These are phyloP conservation scores for Corymbia maculata DNA, from an alignment of 345 rosid species.

Conservation along the genomic window DNA sequence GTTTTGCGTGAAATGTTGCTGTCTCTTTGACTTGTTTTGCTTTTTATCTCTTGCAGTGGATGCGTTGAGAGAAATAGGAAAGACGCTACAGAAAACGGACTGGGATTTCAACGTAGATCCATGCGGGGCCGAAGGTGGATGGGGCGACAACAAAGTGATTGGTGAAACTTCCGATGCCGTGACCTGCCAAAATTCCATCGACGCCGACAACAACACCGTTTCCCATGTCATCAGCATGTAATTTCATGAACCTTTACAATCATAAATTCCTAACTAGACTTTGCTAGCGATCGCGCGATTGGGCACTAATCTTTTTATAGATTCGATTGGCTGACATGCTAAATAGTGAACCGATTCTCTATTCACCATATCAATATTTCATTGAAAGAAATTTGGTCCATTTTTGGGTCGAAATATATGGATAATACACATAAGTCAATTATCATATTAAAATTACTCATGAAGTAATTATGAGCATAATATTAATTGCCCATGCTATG, in stretches of 20 bases:
- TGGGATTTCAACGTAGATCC: slow-evolving; percentile 1
- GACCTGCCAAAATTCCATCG: background rate
- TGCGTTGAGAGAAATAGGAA: background rate
- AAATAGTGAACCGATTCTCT: too few species aligned
- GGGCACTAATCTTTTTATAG: too few species aligned
- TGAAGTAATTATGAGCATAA: too few species aligned
- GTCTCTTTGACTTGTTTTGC: background rate
- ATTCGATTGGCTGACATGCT: background rate
- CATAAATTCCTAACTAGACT: too few species aligned
- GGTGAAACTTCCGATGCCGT: background rate
- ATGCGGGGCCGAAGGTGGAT: background rate
- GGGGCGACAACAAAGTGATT: background rate
- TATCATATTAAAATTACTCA: too few species aligned
- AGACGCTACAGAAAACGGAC: background rate
- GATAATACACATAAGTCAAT: too few species aligned
- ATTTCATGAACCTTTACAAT: background rate
- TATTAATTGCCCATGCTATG: too few species aligned
- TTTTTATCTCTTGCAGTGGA: background rate
- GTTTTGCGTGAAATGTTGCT: background rate
- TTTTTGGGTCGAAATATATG: too few species aligned
- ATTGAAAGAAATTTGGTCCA: too few species aligned
- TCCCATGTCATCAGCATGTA: slow-evolving; percentile 4
- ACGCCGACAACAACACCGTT: background rate
- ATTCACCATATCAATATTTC: background rate
- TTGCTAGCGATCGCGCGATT: too few species aligned